Conservation (phyloP, 371 early-diverging fungal species). For the Mucor sp. region DNA sequence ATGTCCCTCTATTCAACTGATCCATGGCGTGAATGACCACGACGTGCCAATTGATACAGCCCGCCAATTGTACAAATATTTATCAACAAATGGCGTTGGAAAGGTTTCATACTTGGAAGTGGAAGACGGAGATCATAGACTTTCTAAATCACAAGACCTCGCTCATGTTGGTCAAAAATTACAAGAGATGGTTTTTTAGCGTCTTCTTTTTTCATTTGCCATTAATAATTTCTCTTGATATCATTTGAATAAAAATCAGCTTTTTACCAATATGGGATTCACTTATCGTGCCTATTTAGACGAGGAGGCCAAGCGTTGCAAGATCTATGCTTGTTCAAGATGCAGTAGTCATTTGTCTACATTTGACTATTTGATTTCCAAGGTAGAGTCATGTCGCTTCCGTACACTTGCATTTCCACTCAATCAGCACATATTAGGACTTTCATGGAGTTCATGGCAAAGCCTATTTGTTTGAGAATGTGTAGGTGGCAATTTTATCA, state of each 20-base stretch:
- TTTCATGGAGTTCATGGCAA: conserved; percentile 67
- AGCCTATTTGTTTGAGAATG: conserved; percentile 65
- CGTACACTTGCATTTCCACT: not conserved
- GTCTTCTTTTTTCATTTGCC: not conserved
- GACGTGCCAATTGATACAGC: conserved; percentile 25
- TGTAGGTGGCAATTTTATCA: conserved; percentile 39
- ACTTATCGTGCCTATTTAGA: conserved; percentile 58
- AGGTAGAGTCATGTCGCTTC: conserved; percentile 36
- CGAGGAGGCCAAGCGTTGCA: conserved; percentile 23
- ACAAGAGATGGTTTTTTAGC: conserved; percentile 1
- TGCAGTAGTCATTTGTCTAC: conserved; percentile 81
- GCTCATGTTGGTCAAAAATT: not conserved
- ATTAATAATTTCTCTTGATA: not conserved
- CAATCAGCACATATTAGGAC: conserved; percentile 25
- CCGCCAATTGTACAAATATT: conserved; percentile 12
- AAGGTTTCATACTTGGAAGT: conserved; percentile 26
- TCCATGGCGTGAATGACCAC: conserved; percentile 38
- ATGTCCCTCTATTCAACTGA: conserved; percentile 22
- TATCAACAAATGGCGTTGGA: not conserved
- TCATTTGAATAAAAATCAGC: not conserved
- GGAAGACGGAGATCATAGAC: conserved; percentile 43
- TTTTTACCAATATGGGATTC: conserved; percentile 51
- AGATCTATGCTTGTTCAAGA: conserved; percentile 62
- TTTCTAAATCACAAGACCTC: conserved; percentile 39
- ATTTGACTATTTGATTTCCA: conserved; percentile 63